Percentiles rank a stretch among this genome's conserved stretches.
These are phyloP conservation scores for Aspergillus caelatus DNA, from an alignment of 2,329 filamentous ascomycete species.

Conservation along the genomic window DNA sequence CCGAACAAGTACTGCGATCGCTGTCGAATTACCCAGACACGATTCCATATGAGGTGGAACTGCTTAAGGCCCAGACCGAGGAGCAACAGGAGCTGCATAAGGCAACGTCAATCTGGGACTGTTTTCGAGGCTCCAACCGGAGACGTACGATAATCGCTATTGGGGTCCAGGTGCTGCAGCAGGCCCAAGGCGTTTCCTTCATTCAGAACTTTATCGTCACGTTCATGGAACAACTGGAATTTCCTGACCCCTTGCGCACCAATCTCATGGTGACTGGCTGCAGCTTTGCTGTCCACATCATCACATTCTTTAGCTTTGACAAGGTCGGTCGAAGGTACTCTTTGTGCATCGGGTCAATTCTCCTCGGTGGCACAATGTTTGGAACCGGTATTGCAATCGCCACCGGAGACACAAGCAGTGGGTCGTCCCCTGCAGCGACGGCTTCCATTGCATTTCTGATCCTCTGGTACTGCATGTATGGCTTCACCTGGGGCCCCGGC, in stretches of 20 bases:
- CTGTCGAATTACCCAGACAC: neutral
- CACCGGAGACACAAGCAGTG: neutral
- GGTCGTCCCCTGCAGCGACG: neutral
- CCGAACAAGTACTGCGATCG: neutral
- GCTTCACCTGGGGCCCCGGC: neutral
- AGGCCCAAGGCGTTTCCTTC: constrained; percentile 20
- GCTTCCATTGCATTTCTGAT: neutral
- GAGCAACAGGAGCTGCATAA: neutral
- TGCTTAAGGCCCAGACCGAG: neutral
- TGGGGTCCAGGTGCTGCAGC: constrained; percentile 19
- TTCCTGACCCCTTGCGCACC: constrained; percentile 12
- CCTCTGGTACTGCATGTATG: neutral
- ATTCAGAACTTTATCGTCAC: constrained; percentile 19
- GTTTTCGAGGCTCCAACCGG: neutral
- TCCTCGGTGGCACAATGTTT: neutral
- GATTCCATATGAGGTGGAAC: neutral
- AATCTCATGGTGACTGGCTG: constrained; percentile 9
- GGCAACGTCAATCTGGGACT: neutral
- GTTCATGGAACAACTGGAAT: constrained; percentile 17
- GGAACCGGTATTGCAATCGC: neutral
- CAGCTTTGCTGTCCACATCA: constrained; percentile 12
- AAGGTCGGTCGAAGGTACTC: constrained; percentile 12
- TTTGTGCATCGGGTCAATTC: constrained; percentile 9
- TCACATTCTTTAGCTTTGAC: constrained; percentile 16
- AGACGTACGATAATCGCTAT: neutral